A percentile compares a stretch with the other conserved stretches of the same genome.
phyloP scores from a whole-genome alignment of 768 basidiomycete genomes.

The Cystoderma amianthinum region DNA sequence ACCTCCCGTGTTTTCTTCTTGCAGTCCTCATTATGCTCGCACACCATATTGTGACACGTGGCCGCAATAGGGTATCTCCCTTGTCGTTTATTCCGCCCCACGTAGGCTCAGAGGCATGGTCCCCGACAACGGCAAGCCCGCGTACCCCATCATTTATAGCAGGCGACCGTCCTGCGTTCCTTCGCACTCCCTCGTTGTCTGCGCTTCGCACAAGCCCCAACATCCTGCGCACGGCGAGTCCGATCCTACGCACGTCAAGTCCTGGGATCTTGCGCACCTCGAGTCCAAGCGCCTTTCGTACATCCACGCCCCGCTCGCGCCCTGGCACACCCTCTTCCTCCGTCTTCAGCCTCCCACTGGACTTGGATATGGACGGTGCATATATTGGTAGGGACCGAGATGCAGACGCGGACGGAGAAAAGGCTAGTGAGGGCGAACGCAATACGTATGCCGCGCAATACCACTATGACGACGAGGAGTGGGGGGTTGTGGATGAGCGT shows the following conservation, averaged over 20 bases:
- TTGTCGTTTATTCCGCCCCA: conserved; percentile 24
- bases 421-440: too few relatives aligned
- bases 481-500: too few relatives aligned
- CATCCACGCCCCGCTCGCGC: conserved; percentile 29
- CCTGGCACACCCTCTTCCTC: conserved; percentile 29
- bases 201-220: conserved; percentile 20
- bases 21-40: conserved; percentile 43
- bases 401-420: too few relatives aligned
- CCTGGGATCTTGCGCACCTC: conserved; percentile 21
- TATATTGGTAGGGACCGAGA: too few relatives aligned
- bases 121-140: conserved; percentile 19
- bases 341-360: conserved; percentile 6
- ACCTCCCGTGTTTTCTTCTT: conserved; percentile 56
- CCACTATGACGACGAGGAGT: neutral
- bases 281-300: conserved; percentile 31
- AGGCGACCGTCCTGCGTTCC: too few relatives aligned
- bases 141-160: neutral
- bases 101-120: conserved; percentile 25
- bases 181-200: neutral
- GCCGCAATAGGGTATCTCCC: conserved; percentile 17
- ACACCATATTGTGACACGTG: conserved; percentile 30
- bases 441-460: neutral
- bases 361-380: conserved; percentile 1
- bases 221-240: conserved; percentile 32
- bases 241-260: conserved; percentile 35